Conservation (phyloP, 345 rosid genomes). For the Microcos paniculata region DNA sequence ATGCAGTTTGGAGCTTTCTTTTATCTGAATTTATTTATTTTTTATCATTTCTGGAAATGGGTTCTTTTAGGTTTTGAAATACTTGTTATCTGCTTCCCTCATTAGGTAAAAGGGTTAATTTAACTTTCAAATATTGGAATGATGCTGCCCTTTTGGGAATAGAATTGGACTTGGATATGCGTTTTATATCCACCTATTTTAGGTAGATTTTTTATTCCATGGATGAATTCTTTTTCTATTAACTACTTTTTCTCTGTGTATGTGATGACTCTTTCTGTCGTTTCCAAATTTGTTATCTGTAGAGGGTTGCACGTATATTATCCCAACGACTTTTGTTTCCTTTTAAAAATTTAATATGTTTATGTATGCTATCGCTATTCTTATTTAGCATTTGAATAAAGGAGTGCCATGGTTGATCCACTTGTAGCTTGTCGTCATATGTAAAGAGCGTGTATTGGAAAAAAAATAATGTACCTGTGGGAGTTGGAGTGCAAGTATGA, state of each 20-base stretch:
- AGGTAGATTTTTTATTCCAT: background rate
- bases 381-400: conserved; percentile 17
- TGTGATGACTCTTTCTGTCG: background rate
- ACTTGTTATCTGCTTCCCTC: background rate
- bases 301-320: background rate
- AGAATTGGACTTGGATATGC: background rate
- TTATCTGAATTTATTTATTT: background rate
- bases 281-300: background rate
- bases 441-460: background rate
- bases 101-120: conserved; percentile 7
- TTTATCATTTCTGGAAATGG: background rate
- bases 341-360: conserved; percentile 12
- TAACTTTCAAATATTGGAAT: background rate
- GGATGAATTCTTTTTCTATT: background rate
- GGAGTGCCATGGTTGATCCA: conserved; percentile 8
- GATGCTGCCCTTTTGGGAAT: background rate
- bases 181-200: background rate
- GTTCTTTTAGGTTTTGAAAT: background rate
- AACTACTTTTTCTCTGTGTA: background rate
- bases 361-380: conserved; percentile 5
- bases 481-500: conserved; percentile 27
- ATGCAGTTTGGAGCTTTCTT: conserved; percentile 7
- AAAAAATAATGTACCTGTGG: background rate
- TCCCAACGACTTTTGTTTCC: conserved; percentile 4
- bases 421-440: conserved; percentile 17